Percentiles rank a stretch among this genome's conserved stretches.
Conservation (phyloP, 345 rosid species). For the Acer campestre region DNA sequence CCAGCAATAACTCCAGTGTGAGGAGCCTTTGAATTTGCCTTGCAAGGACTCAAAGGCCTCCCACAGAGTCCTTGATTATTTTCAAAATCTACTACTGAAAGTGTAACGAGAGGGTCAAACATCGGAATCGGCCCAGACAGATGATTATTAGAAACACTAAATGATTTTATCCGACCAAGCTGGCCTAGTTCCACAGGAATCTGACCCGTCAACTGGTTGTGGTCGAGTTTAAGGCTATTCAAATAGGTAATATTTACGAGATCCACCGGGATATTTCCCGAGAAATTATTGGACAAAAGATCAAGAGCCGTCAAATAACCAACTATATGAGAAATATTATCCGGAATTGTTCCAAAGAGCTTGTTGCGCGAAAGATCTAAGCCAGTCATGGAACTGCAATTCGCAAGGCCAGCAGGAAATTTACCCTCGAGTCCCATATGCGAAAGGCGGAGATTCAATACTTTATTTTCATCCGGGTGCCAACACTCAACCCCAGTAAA, state of each 20-base stretch:
- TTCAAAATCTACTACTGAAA: slow-evolving; percentile 25
- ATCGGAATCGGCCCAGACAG: slow-evolving; percentile 62
- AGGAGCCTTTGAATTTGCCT: too few species aligned
- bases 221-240: slow-evolving; percentile 67
- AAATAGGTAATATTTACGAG: slow-evolving; percentile 52
- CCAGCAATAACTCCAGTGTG: too few species aligned
- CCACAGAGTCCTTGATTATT: slow-evolving; percentile 71
- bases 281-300: slow-evolving; percentile 68
- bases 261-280: slow-evolving; percentile 53
- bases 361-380: slow-evolving; percentile 74
- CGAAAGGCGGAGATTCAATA: slow-evolving; percentile 64
- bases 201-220: slow-evolving; percentile 58
- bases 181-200: slow-evolving; percentile 54
- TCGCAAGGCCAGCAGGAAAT: slow-evolving; percentile 55
- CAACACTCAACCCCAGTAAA: slow-evolving; percentile 86
- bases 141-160: slow-evolving; percentile 65
- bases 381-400: slow-evolving; percentile 63
- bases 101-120: not conserved
- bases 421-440: slow-evolving; percentile 65
- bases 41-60: too few species aligned
- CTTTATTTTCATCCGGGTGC: slow-evolving; percentile 90
- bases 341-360: slow-evolving; percentile 63
- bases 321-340: slow-evolving; percentile 31
- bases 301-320: slow-evolving; percentile 44
- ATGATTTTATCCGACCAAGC: slow-evolving; percentile 52